A percentile compares a stretch with the other conserved stretches of the same genome.
Evolutionary conservation across 768 basidiomycete species (phyloP).

Genomic region (Megacollybia marginata): DNA sequence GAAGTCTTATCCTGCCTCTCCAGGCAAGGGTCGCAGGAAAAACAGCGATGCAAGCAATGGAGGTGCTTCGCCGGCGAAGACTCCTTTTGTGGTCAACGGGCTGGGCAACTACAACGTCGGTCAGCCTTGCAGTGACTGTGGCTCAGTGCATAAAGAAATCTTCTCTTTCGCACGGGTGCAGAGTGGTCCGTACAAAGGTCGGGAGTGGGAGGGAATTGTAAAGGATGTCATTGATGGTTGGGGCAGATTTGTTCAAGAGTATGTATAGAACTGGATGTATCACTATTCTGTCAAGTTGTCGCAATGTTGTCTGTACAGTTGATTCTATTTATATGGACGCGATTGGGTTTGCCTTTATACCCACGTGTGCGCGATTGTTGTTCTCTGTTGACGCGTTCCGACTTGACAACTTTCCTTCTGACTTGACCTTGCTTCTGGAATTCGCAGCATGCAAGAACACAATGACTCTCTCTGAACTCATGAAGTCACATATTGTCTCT

Average conservation of each 20-base stretch:
- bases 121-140: conserved; percentile 36
- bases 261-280: conserved; percentile 17
- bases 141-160: conserved; percentile 65
- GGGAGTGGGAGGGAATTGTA: conserved; percentile 71
- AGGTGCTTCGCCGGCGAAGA: neutral
- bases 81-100: conserved; percentile 8
- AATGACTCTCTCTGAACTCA: no score
- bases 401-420: no score
- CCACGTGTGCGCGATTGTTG: no score
- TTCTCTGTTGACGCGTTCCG: no score
- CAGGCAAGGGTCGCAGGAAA: neutral
- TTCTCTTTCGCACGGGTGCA: conserved; percentile 60
- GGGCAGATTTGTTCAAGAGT: conserved; percentile 55
- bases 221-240: conserved; percentile 73
- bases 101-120: conserved; percentile 10
- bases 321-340: no score
- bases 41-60: neutral
- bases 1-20: neutral
- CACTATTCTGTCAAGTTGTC: no score
- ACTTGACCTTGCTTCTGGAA: no score
- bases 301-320: no score
- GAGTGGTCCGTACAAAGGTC: conserved; percentile 46
- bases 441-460: no score
- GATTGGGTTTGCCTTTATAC: no score
- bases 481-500: no score